Conservation (phyloP, 805 yeast genomes). For the Teunomyces aglyptinius region DNA sequence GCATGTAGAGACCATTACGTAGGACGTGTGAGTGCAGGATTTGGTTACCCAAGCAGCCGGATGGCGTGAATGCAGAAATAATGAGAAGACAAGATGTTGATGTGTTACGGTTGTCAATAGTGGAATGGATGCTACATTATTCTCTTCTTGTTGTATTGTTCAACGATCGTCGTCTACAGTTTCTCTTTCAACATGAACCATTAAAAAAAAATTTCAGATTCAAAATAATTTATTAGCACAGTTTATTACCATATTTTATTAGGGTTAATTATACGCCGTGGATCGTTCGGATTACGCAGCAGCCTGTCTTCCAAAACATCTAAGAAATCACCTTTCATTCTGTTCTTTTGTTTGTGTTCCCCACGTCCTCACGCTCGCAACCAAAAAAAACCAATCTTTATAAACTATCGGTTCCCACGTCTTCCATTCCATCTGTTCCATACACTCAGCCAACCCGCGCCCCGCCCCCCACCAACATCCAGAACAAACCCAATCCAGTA, state of each 20-base stretch:
- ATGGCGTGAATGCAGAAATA: not conserved
- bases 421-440: not conserved
- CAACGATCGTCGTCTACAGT: too few relatives aligned
- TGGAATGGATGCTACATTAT: too few relatives aligned
- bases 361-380: not conserved
- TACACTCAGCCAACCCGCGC: not conserved
- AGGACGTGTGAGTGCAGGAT: not conserved
- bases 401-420: not conserved
- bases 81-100: not conserved
- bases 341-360: not conserved
- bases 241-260: too few relatives aligned
- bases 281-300: not conserved
- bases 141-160: too few relatives aligned
- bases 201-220: too few relatives aligned
- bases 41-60: not conserved
- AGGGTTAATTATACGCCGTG: too few relatives aligned
- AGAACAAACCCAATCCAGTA: not conserved
- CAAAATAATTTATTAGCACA: too few relatives aligned
- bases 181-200: too few relatives aligned
- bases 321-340: too few relatives aligned
- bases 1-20: conserved; percentile 1
- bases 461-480: not conserved
- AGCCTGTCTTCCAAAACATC: not conserved
- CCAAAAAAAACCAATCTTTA: not conserved
- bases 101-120: too few relatives aligned